Evolutionary conservation across 345 rosid genomes (phyloP), one percentile per base, ranked within the genome.

Genomic region (Mangifera indica): DNA sequence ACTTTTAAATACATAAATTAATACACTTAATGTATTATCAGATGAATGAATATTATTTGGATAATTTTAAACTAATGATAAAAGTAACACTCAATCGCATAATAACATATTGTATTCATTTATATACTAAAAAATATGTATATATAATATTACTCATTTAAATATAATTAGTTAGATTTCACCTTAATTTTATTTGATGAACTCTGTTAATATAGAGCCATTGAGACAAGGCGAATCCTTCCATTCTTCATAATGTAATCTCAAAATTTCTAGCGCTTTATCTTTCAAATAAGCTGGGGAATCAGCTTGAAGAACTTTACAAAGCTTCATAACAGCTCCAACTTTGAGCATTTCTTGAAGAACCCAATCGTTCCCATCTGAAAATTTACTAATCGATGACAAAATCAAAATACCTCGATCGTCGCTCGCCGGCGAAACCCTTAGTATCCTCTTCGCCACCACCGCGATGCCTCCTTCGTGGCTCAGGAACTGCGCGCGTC

Each of bases 241-340:
- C 91, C 89, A 89, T 60, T 82, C 84, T 3, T 84, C 81, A 49
- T 73, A 82, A 77, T 86, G 87, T 25, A 77, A 76, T 68, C 78
- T 75, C 18, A 93, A 86, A 56, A 93, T 84, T 68, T 78, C 84
- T 57, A 74, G 73, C 0, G 84, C 89, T 66, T 81, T 88, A 11
- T 80, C 82, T 76, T 85, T 91, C 81, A 91, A 70, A 76, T 79
- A 76, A 15, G 69, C 4, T 4, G 85, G 73, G 65, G 83, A 78
- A 20, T 81, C 86, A 54, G 48, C 71, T 44, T 81, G 88, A 8
- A 91, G 58, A 74, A 91, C 69, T 62, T 70, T 37, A 60, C 85
- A 86, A 46, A 93, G 97, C 81, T 84, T 91, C 14, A 77, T 55
- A 21, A 89, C 93, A 0, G 89, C 83, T n/a, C 86, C 82, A 12